Evolutionary conservation across 371 early-diverging fungal species (phyloP).

Genomic region (Rhizomucor miehei): DNA sequence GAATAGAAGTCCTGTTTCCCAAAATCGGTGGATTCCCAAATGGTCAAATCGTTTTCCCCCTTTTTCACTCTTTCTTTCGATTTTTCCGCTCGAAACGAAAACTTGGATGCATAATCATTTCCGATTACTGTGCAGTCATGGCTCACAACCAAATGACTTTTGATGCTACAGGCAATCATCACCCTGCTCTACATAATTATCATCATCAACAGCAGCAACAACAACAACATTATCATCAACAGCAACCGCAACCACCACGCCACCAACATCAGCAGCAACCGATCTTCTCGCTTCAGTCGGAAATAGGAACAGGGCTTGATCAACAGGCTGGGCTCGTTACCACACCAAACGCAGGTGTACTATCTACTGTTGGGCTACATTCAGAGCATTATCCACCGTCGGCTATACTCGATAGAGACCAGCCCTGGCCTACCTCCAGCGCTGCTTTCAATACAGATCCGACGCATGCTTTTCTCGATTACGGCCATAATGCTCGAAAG

Average conservation of each 20-base stretch:
- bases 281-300: neutral
- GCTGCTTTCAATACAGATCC: too few species aligned
- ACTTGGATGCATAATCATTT: neutral
- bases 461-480: too few species aligned
- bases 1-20: neutral
- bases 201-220: slow-evolving; percentile 1
- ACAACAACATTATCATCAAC: neutral
- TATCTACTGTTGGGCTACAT: too few species aligned
- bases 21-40: neutral
- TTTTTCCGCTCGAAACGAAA: neutral
- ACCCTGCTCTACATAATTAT: neutral
- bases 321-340: too few species aligned
- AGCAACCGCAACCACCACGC: neutral
- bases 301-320: too few species aligned
- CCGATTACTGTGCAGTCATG: neutral
- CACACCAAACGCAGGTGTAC: too few species aligned
- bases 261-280: neutral
- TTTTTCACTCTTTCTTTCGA: neutral
- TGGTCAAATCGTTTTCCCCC: neutral
- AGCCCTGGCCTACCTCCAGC: too few species aligned
- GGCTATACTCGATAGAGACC: too few species aligned
- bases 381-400: too few species aligned
- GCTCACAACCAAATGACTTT: neutral
- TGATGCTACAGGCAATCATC: neutral
- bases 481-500: neutral